A percentile compares a stretch with the other conserved stretches of the same genome.
phyloP scores from a whole-genome alignment of 2,329 filamentous ascomycete species.

The Trichoderma semiorbis region DNA sequence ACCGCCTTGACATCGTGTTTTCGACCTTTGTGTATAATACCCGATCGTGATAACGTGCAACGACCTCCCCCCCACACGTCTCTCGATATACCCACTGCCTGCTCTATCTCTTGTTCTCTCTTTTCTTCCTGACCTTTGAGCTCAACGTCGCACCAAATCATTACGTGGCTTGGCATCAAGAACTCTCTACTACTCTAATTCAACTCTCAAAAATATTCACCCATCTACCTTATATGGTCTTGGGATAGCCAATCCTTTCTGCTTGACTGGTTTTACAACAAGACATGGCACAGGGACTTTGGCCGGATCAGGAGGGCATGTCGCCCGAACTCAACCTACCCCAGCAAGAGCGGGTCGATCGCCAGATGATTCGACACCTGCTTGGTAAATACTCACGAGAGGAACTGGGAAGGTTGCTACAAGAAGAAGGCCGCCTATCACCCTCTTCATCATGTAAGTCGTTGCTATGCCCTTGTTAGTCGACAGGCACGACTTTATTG shows the following conservation, averaged over 20 bases:
- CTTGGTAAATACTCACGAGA: constrained; percentile 33
- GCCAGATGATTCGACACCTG: constrained; percentile 35
- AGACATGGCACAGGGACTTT: constrained; percentile 32
- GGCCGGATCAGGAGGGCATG: constrained; percentile 32
- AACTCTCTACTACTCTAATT: not conserved
- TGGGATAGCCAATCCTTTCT: not conserved
- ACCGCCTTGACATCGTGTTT: constrained; percentile 7
- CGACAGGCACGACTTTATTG: not conserved
- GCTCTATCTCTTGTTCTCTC: not conserved
- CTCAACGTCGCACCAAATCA: not conserved
- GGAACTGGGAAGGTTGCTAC: constrained; percentile 32
- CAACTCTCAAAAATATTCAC: not conserved
- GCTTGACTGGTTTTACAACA: not conserved
- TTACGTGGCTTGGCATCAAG: not conserved
- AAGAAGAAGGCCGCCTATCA: constrained; percentile 30
- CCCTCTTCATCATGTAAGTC: constrained; percentile 30
- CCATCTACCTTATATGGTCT: not conserved
- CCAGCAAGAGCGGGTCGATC: constrained; percentile 32
- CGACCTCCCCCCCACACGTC: not conserved
- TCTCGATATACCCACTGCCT: not conserved
- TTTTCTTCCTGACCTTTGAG: not conserved
- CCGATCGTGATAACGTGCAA: not conserved
- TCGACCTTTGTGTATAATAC: not conserved
- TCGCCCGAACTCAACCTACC: constrained; percentile 26
- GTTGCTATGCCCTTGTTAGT: not conserved